Conservation (phyloP, 805 yeast species). For the Candida tammaniensis region DNA sequence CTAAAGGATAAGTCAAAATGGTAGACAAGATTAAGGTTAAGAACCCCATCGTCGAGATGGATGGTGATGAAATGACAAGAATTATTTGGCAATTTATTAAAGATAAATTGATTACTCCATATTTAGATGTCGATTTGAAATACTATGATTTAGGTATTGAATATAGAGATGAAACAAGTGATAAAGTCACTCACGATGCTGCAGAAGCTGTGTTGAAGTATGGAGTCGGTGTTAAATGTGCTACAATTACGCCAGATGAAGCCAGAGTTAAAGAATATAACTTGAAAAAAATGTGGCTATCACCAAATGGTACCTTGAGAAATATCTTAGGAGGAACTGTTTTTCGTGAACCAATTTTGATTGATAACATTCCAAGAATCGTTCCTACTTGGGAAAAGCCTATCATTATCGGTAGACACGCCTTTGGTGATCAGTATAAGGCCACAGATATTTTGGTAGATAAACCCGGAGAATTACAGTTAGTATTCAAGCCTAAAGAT, state of each 20-base stretch:
- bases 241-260: slow-evolving; percentile 98
- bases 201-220: slow-evolving; percentile 86
- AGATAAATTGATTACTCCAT: slow-evolving; percentile 82
- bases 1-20: slow-evolving; percentile 6
- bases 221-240: slow-evolving; percentile 95
- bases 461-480: slow-evolving; percentile 73
- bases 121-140: slow-evolving; percentile 80
- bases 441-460: slow-evolving; percentile 85
- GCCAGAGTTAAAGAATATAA: slow-evolving; percentile 88
- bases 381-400: slow-evolving; percentile 94
- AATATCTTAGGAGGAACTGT: slow-evolving; percentile 95
- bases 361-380: slow-evolving; percentile 81
- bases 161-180: slow-evolving; percentile 84
- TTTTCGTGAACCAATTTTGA: slow-evolving; percentile 93
- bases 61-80: slow-evolving; percentile 97
- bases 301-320: slow-evolving; percentile 96
- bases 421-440: slow-evolving; percentile 94
- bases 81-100: slow-evolving; percentile 92
- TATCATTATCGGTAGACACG: slow-evolving; percentile 95
- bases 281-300: slow-evolving; percentile 94
- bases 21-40: slow-evolving; percentile 65
- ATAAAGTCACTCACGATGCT: slow-evolving; percentile 83
- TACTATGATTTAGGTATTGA: slow-evolving; percentile 89
- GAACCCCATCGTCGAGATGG: slow-evolving; percentile 93
- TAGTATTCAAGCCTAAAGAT: slow-evolving; percentile 70